Percentiles rank a stretch among this genome's conserved stretches.
phyloP scores from a whole-genome alignment of 2,329 filamentous ascomycete genomes.

The Beauveria caledonica region DNA sequence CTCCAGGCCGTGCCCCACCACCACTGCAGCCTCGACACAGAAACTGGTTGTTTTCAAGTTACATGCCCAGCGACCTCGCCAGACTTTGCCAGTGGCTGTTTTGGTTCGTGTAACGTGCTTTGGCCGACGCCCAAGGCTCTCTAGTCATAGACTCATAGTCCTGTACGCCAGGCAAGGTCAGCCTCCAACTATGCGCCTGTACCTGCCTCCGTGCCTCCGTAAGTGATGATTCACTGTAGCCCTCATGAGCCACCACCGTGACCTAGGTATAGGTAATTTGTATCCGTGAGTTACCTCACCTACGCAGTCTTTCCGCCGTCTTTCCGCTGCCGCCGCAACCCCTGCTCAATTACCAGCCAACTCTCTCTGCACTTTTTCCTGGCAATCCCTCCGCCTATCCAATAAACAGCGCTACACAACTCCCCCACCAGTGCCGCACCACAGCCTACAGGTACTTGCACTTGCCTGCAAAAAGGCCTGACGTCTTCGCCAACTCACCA shows the following conservation, averaged over 20 bases:
- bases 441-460: too few relatives aligned
- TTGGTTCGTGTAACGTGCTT: neutral
- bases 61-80: neutral
- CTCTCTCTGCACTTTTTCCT: neutral
- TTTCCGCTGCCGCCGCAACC: neutral
- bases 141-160: neutral
- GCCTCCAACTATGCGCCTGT: too few relatives aligned
- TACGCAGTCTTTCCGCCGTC: neutral
- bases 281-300: too few relatives aligned
- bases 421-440: neutral
- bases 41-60: neutral
- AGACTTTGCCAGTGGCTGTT: neutral
- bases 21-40: neutral
- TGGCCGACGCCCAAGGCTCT: neutral
- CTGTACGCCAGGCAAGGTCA: too few relatives aligned
- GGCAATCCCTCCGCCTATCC: neutral
- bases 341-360: neutral
- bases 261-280: too few relatives aligned
- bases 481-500: neutral
- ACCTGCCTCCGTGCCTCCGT: too few relatives aligned
- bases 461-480: neutral
- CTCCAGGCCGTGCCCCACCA: neutral
- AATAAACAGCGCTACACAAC: neutral
- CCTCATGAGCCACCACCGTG: neutral
- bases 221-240: neutral